Conservation (phyloP, 306 rosid genomes). For the Cicer yamashitae region DNA sequence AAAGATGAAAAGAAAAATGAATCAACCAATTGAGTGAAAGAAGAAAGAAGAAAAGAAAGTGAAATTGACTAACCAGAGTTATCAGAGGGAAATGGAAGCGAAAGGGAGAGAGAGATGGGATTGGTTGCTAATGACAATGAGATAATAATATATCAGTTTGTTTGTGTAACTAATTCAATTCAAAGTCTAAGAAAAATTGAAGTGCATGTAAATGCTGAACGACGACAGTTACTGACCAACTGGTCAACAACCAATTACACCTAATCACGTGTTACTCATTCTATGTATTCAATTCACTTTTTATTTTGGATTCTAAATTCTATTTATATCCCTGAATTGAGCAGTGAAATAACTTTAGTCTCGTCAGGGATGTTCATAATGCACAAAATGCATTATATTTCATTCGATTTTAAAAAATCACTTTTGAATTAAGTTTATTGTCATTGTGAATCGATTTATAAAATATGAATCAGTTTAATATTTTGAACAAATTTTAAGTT, state of each 20-base stretch:
- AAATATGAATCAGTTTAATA: no score
- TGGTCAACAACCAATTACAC: constrained; percentile 40
- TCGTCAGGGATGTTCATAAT: no score
- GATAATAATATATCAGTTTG: neutral
- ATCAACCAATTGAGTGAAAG: neutral
- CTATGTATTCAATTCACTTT: neutral
- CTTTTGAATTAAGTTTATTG: no score
- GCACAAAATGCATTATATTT: no score
- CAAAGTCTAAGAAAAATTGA: neutral
- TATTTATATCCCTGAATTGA: no score
- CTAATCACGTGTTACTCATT: neutral
- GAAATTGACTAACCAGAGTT: constrained; percentile 49
- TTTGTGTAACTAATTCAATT: neutral
- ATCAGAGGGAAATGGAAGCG: constrained; percentile 31
- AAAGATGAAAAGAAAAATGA: neutral
- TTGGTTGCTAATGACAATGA: neutral
- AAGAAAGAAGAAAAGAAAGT: constrained; percentile 25
- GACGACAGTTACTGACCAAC: constrained; percentile 10
- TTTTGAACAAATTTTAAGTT: no score
- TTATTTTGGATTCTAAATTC: neutral
- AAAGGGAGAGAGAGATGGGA: neutral
- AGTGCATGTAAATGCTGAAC: neutral
- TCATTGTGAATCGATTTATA: no score
- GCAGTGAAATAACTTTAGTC: no score
- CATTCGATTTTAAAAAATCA: no score